Evolutionary conservation across 1,284 basidiomycete species (phyloP), one percentile per base, ranked within the genome.

Genomic region (Melanopsichium pennsylvanicum): DNA sequence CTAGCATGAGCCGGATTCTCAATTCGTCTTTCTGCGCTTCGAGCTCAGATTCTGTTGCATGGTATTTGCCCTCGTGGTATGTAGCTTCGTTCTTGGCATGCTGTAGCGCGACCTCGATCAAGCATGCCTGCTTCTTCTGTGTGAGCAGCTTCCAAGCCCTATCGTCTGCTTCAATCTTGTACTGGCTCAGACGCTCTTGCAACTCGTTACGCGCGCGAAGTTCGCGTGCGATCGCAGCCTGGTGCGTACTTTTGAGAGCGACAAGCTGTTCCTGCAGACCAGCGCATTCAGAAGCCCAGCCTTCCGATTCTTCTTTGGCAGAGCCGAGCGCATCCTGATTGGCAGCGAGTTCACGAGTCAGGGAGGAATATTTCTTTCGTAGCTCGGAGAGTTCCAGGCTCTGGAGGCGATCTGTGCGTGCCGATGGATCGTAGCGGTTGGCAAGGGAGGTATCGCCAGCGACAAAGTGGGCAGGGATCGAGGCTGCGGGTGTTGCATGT

Each of bases 131-230:
- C 8, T 47, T 39, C 13, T 45, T 40, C 47, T 60, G 49, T 4
- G 41, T 19, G 19, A 64, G 51, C 38, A 70, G 29, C 48, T 56
- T 59, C 60, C 60, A 64, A 2, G 60, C 51, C 2, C 60, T 42
- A 11, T 70, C 67, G 19, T 70, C 57, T n/a, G 60, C 50, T 23
- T 64, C 60, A 48, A 60, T 51, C 51, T 70, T 64, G 56, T 63
- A 63, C 56, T 64, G 60, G 37, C 25, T 35, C 7, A 64, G 50
- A 12, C 57, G 51, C 21, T 55, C 41, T 21, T 64, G 50, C 12
- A 63, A 52, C 29, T 70, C 56, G 12, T 33, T 26, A 11, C 56
- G 42, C 7, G 51, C 44, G 6, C 64, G 47, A 0, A 35, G 12
- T n/a, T 68, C 64, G 23, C 64, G 57, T 16, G 45, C 44, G 15